A percentile compares a stretch with the other conserved stretches of the same genome.
phyloP scores from a whole-genome alignment of 306 rosid genomes.

The Carpinus fangiana region DNA sequence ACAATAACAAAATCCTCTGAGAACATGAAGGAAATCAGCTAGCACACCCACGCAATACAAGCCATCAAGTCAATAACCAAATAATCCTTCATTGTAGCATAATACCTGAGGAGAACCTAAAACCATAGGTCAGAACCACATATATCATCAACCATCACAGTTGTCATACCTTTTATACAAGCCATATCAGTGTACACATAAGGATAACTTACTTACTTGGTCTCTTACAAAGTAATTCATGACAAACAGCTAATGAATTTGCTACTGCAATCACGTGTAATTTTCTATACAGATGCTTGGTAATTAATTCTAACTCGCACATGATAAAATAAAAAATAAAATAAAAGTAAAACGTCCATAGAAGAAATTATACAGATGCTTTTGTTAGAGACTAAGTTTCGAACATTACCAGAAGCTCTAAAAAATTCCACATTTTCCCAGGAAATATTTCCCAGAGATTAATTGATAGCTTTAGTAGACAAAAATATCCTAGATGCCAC shows the following conservation, averaged over 20 bases:
- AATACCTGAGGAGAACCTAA: not conserved
- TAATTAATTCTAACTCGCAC: no score
- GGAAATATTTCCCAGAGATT: not conserved
- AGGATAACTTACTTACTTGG: not conserved
- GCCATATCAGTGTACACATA: not conserved
- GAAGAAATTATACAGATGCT: not conserved
- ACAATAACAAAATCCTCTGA: not conserved
- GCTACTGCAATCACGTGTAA: not conserved
- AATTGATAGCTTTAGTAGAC: not conserved
- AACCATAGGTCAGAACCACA: not conserved
- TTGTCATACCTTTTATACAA: not conserved
- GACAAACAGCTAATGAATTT: not conserved
- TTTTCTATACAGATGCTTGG: not conserved
- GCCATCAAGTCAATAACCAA: not conserved
- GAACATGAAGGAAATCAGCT: not conserved
- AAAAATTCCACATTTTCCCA: no score
- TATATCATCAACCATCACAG: not conserved
- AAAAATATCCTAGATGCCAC: not conserved
- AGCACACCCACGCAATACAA: not conserved
- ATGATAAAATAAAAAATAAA: no score
- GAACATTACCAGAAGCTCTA: not conserved
- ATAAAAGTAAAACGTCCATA: no score
- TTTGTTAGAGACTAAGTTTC: not conserved
- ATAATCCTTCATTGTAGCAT: not conserved
- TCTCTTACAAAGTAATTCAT: not conserved